Evolutionary conservation across 768 basidiomycete genomes (phyloP).

Genomic region (Tricholoma matsutake): DNA sequence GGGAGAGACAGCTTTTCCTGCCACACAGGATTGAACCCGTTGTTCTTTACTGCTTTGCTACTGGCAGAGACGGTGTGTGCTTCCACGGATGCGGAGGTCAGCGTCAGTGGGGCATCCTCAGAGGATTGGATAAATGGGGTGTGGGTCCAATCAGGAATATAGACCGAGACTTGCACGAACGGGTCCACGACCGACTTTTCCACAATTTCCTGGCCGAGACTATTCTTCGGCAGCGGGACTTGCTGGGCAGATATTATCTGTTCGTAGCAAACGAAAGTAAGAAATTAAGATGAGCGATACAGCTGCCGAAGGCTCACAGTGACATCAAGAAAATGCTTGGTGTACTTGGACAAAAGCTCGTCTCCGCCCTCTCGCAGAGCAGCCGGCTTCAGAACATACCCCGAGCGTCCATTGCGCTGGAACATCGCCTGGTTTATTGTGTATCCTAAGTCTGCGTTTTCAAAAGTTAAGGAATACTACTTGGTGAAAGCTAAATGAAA

Average conservation of each 20-base stretch:
- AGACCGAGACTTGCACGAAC: conserved; percentile 76
- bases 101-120: neutral
- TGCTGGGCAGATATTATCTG: conserved; percentile 86
- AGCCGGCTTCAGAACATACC: conserved; percentile 87
- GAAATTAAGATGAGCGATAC: neutral
- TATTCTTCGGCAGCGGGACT: conserved; percentile 71
- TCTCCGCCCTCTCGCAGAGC: conserved; percentile 68
- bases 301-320: conserved; percentile 38
- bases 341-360: conserved; percentile 48
- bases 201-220: conserved; percentile 53
- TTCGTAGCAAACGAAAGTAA: neutral
- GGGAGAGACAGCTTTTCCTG: conserved; percentile 64
- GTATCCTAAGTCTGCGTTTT: conserved; percentile 70
- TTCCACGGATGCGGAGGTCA: conserved; percentile 21
- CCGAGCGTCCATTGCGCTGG: conserved; percentile 80
- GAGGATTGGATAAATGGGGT: conserved; percentile 26
- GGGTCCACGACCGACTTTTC: conserved; percentile 63
- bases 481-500: neutral
- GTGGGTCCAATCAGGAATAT: conserved; percentile 67
- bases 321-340: conserved; percentile 61
- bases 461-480: neutral
- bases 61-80: conserved; percentile 48
- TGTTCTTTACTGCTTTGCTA: conserved; percentile 72
- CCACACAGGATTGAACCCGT: conserved; percentile 94
- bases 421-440: conserved; percentile 98